These are phyloP conservation scores for Syncephalastrum contaminatum DNA, from an alignment of 371 early-diverging fungal species.

Conservation along the genomic window DNA sequence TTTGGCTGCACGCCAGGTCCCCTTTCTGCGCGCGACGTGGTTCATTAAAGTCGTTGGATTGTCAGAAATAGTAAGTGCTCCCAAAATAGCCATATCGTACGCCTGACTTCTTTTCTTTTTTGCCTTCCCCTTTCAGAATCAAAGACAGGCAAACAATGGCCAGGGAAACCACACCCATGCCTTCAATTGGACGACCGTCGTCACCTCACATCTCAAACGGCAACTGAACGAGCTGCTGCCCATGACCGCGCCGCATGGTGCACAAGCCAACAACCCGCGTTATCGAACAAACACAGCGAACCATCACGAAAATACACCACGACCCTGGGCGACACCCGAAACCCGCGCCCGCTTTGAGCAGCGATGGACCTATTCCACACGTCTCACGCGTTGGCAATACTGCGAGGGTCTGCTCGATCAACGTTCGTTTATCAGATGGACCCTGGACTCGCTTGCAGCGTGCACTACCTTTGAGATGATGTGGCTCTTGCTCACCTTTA, in stretches of 20 bases:
- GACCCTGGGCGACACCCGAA: slow-evolving; percentile 54
- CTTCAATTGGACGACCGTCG: slow-evolving; percentile 36
- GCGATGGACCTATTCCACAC: slow-evolving; percentile 62
- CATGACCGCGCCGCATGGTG: slow-evolving; percentile 21
- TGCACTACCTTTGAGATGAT: slow-evolving; percentile 58
- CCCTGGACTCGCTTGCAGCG: slow-evolving; percentile 54
- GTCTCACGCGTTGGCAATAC: slow-evolving; percentile 70
- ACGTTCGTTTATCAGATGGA: slow-evolving; percentile 61
- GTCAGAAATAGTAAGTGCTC: slow-evolving; percentile 54
- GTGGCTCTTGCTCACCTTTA: slow-evolving; percentile 60
- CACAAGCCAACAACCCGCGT: slow-evolving; percentile 12
- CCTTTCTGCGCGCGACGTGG: slow-evolving; percentile 74
- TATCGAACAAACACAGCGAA: slow-evolving; percentile 14
- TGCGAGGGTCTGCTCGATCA: slow-evolving; percentile 74
- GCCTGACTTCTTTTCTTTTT: not conserved
- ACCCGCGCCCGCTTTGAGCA: slow-evolving; percentile 54
- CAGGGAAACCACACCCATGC: slow-evolving; percentile 22
- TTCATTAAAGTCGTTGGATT: slow-evolving; percentile 68
- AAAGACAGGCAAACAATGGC: slow-evolving; percentile 38
- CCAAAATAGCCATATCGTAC: not conserved
- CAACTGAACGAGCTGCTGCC: slow-evolving; percentile 50
- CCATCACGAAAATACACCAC: slow-evolving; percentile 33
- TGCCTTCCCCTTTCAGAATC: slow-evolving; percentile 11
- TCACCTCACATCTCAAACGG: slow-evolving; percentile 37
- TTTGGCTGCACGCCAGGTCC: slow-evolving; percentile 59